Conservation (phyloP, 257 asterid genomes). For the Solanum paucissectum region DNA sequence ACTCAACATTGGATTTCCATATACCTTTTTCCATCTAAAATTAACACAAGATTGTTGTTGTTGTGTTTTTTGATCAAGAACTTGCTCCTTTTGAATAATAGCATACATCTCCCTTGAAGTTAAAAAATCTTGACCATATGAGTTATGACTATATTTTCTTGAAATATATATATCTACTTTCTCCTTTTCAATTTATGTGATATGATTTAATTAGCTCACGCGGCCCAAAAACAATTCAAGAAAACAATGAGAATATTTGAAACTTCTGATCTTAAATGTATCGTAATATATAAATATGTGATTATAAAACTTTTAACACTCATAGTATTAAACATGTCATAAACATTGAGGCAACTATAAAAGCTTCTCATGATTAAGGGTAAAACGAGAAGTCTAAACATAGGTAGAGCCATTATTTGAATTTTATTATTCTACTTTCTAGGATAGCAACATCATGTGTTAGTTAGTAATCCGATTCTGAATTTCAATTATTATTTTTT, state of each 20-base stretch:
- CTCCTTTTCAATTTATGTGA: background rate
- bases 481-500: background rate
- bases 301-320: background rate
- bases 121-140: background rate
- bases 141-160: background rate
- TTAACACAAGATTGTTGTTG: background rate
- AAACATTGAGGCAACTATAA: background rate
- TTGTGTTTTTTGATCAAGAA: background rate
- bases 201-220: background rate
- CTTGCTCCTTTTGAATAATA: background rate
- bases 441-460: background rate
- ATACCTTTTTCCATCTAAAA: slow-evolving; percentile 38
- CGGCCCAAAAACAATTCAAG: background rate
- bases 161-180: background rate
- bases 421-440: background rate
- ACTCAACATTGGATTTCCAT: slow-evolving; percentile 41
- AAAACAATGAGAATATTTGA: background rate
- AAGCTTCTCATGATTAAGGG: background rate
- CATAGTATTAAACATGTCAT: background rate
- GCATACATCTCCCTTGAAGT: background rate
- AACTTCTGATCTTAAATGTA: background rate
- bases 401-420: background rate
- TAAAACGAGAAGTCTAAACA: background rate
- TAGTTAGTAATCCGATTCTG: background rate
- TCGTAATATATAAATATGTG: background rate